Evolutionary conservation across 2,329 filamentous ascomycete species (phyloP).

Genomic region (Fusarium dimerum): DNA sequence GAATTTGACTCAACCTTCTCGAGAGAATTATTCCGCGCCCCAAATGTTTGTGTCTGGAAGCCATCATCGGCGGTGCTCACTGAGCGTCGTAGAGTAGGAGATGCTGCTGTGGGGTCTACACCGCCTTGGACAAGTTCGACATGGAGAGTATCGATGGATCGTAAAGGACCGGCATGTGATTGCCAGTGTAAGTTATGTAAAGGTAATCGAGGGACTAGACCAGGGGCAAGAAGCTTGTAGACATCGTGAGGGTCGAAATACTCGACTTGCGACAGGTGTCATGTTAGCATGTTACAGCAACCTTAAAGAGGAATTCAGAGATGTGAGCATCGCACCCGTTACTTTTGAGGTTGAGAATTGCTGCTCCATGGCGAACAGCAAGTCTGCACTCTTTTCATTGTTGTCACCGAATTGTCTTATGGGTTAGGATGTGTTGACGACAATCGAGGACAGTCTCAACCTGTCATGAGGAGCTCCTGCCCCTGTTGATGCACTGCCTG

Average conservation of each 20-base stretch:
- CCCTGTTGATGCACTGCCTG: constrained; percentile 16
- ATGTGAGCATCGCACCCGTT: constrained; percentile 55
- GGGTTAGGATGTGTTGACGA: constrained; percentile 8
- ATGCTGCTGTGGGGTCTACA: constrained; percentile 43
- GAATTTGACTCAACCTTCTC: constrained; percentile 41
- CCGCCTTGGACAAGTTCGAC: constrained; percentile 77
- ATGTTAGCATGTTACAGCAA: constrained; percentile 17
- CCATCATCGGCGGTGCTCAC: constrained; percentile 53
- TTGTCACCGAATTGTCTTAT: constrained; percentile 22
- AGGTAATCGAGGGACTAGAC: constrained; percentile 77
- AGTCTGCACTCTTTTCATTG: constrained; percentile 31
- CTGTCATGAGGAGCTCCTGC: constrained; percentile 27
- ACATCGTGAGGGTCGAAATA: constrained; percentile 92
- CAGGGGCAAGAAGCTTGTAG: constrained; percentile 77
- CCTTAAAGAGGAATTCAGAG: background rate
- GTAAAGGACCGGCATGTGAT: constrained; percentile 84
- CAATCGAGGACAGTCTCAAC: constrained; percentile 15
- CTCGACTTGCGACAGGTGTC: constrained; percentile 64
- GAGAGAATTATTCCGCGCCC: constrained; percentile 40
- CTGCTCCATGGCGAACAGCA: constrained; percentile 58
- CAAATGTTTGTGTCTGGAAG: constrained; percentile 58
- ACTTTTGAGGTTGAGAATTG: constrained; percentile 74
- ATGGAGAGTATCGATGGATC: constrained; percentile 91
- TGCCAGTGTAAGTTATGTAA: constrained; percentile 96
- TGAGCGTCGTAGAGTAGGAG: constrained; percentile 34